Percentiles rank a stretch among this genome's conserved stretches.
Conservation (phyloP, 495 filamentous ascomycete species). For the Talaromyces trachyspermus region DNA sequence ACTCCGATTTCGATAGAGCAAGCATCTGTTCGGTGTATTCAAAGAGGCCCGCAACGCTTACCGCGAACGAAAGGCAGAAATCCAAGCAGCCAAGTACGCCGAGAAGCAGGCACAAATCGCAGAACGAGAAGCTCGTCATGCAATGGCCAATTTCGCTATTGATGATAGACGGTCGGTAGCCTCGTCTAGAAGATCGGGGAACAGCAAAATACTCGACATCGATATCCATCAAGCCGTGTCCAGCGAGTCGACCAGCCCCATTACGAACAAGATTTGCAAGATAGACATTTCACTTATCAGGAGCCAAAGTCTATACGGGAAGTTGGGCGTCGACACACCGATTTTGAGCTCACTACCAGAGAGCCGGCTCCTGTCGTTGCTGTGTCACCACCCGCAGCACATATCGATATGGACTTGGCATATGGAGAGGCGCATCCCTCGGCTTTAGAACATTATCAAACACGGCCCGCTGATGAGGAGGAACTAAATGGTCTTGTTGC, state of each 20-base stretch:
- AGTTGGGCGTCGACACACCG: constrained; percentile 41
- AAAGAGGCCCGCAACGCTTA: constrained; percentile 84
- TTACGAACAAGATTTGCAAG: constrained; percentile 11
- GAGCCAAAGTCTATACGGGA: constrained; percentile 9
- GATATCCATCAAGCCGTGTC: not conserved
- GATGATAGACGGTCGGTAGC: constrained; percentile 41
- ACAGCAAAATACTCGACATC: constrained; percentile 1
- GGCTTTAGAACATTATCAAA: constrained; percentile 26
- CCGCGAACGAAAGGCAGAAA: constrained; percentile 69
- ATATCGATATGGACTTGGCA: constrained; percentile 81
- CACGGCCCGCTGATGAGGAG: constrained; percentile 32
- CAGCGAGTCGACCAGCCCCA: not conserved
- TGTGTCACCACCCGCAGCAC: constrained; percentile 43
- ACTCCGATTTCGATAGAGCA: constrained; percentile 50
- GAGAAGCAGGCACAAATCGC: constrained; percentile 40
- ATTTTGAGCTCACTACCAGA: constrained; percentile 28
- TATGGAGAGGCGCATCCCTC: constrained; percentile 56
- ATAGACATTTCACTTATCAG: constrained; percentile 19
- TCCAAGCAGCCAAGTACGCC: constrained; percentile 56
- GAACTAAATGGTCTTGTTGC: constrained; percentile 59
- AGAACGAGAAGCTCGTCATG: constrained; percentile 23
- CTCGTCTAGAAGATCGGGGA: constrained; percentile 29
- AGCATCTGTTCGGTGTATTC: constrained; percentile 79
- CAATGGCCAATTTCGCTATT: constrained; percentile 39
- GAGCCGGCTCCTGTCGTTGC: constrained; percentile 18